These are phyloP conservation scores for Tetrahymena elliotti DNA, from an alignment of 73 alveolate species.

Conservation along the genomic window DNA sequence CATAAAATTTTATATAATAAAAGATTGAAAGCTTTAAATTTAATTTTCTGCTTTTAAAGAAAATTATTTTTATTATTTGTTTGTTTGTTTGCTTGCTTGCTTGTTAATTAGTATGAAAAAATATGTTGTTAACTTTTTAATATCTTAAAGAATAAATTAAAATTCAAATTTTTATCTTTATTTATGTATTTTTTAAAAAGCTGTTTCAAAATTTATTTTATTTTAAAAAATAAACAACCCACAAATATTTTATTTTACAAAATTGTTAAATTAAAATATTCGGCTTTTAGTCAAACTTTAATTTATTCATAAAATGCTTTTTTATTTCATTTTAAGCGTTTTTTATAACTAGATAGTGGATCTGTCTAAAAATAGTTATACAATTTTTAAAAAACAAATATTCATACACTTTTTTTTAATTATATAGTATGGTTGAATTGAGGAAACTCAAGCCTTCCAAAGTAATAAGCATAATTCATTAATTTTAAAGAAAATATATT, in stretches of 20 bases:
- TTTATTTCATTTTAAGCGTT: no score
- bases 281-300: no score
- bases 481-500: conserved; percentile 43
- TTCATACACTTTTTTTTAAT: background rate
- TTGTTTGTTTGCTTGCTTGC: no score
- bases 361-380: background rate
- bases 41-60: no score
- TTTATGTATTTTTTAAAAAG: background rate
- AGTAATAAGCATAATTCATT: conserved; percentile 19
- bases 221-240: no score
- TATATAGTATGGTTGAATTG: background rate
- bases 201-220: background rate
- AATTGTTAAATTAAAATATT: no score
- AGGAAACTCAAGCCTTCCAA: conserved; percentile 31
- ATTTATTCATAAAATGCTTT: background rate
- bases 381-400: background rate
- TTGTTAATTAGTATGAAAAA: no score
- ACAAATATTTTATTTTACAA: no score
- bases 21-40: no score
- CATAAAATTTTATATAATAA: no score
- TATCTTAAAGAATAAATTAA: background rate
- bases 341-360: background rate
- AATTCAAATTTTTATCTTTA: background rate
- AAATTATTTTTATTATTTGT: no score
- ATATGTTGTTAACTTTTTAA: no score